These are phyloP conservation scores for Cadophora sp. DNA, from an alignment of 2,329 filamentous ascomycete species.

Conservation along the genomic window DNA sequence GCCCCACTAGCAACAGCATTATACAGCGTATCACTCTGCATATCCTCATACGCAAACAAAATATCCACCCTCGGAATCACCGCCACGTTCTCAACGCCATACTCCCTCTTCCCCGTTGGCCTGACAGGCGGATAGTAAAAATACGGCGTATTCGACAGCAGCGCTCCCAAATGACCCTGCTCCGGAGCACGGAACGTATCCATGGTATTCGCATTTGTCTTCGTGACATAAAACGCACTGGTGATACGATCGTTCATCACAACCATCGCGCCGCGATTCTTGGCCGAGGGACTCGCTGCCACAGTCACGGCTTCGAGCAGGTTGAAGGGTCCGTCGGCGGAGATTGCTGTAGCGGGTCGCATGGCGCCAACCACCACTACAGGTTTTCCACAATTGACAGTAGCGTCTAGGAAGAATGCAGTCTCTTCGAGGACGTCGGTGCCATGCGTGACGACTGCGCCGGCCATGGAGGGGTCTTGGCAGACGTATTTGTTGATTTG, in stretches of 20 bases:
- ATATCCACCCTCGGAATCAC: slow-evolving; percentile 60
- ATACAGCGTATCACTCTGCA: slow-evolving; percentile 54
- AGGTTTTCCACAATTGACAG: slow-evolving; percentile 53
- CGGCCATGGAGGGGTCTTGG: slow-evolving; percentile 46
- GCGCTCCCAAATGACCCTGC: slow-evolving; percentile 43
- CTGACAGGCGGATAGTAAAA: slow-evolving; percentile 53
- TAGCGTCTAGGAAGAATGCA: slow-evolving; percentile 67
- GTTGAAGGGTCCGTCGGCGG: slow-evolving; percentile 68
- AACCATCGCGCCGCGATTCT: slow-evolving; percentile 62
- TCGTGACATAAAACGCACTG: slow-evolving; percentile 63
- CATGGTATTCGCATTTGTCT: slow-evolving; percentile 67
- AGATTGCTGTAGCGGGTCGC: slow-evolving; percentile 66
- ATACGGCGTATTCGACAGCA: slow-evolving; percentile 63
- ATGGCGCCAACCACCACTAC: slow-evolving; percentile 67
- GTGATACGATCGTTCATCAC: slow-evolving; percentile 68
- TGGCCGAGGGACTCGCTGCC: slow-evolving; percentile 53
- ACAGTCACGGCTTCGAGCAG: slow-evolving; percentile 65
- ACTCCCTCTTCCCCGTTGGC: slow-evolving; percentile 55
- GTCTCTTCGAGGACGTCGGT: slow-evolving; percentile 71
- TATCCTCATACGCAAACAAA: slow-evolving; percentile 61
- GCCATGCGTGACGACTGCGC: slow-evolving; percentile 67
- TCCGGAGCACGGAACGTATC: slow-evolving; percentile 67
- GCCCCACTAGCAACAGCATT: slow-evolving; percentile 57
- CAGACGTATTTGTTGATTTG: slow-evolving; percentile 53
- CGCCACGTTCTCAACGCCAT: slow-evolving; percentile 47